phyloP scores from a whole-genome alignment of 805 yeast genomes.

The Candida adriatica region DNA sequence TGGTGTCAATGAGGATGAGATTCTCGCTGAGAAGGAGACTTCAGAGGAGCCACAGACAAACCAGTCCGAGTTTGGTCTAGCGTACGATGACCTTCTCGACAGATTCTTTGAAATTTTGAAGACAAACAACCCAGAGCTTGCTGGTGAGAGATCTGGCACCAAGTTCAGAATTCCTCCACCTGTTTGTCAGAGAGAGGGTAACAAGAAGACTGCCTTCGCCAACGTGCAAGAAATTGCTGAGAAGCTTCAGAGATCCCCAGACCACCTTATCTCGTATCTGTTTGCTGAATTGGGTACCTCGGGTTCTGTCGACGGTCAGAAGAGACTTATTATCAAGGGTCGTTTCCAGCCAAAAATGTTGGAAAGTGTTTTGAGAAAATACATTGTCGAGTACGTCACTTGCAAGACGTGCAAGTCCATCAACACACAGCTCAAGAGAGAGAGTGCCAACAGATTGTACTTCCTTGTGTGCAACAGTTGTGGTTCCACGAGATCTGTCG shows the following conservation, averaged over 20 bases:
- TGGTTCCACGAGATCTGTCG: constrained; percentile 95
- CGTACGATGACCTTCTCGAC: constrained; percentile 70
- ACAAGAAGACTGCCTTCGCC: constrained; percentile 91
- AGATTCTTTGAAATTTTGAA: constrained; percentile 84
- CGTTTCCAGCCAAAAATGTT: constrained; percentile 96
- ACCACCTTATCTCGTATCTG: constrained; percentile 91
- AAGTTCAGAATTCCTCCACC: constrained; percentile 98
- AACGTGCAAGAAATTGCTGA: constrained; percentile 93
- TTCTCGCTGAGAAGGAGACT: constrained; percentile 17
- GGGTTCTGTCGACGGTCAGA: constrained; percentile 97
- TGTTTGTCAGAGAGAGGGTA: constrained; percentile 92
- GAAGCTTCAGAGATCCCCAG: constrained; percentile 93
- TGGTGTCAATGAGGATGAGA: constrained; percentile 54
- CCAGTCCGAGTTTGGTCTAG: constrained; percentile 48
- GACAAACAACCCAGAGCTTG: constrained; percentile 95
- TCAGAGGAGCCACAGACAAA: constrained; percentile 19
- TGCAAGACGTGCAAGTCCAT: constrained; percentile 98
- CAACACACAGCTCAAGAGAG: constrained; percentile 94
- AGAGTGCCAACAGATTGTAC: constrained; percentile 91
- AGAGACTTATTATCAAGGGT: constrained; percentile 95
- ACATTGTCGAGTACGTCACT: constrained; percentile 94
- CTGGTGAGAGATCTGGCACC: constrained; percentile 89
- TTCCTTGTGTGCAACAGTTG: constrained; percentile 97
- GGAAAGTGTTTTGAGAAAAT: constrained; percentile 93
- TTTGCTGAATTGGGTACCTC: constrained; percentile 99